phyloP scores from a whole-genome alignment of 352 stramenopile species.

The Pythium phragmiticola region DNA sequence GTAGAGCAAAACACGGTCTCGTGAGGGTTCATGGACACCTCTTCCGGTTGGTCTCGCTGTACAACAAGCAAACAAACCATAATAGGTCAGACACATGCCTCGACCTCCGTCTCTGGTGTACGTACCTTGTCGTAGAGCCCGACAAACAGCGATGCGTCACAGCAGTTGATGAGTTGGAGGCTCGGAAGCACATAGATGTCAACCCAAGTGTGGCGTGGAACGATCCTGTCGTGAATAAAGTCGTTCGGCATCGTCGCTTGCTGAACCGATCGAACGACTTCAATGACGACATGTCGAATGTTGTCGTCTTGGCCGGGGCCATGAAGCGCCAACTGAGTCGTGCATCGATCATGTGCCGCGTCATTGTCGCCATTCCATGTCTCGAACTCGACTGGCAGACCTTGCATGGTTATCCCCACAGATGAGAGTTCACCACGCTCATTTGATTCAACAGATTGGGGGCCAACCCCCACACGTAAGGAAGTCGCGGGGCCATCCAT shows the following conservation, averaged over 20 bases:
- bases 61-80: not conserved
- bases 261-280: slow-evolving; percentile 8
- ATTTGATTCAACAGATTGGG: not conserved
- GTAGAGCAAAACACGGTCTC: slow-evolving; percentile 4
- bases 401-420: not conserved
- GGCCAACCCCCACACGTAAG: not conserved
- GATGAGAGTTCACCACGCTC: not conserved
- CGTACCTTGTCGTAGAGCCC: slow-evolving; percentile 10
- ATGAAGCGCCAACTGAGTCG: not conserved
- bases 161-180: slow-evolving; percentile 15
- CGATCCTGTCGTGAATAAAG: slow-evolving; percentile 15
- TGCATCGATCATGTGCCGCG: not conserved
- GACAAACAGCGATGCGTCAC: slow-evolving; percentile 2
- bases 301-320: not conserved
- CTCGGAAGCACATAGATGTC: slow-evolving; percentile 21
- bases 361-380: not conserved
- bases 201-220: slow-evolving; percentile 17
- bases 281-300: slow-evolving; percentile 4
- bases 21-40: slow-evolving; percentile 1
- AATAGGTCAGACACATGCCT: not conserved
- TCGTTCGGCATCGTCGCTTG: slow-evolving; percentile 21
- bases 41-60: slow-evolving; percentile 2
- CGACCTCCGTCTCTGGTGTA: too few relatives aligned
- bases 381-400: not conserved
- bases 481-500: not conserved